Conservation (phyloP, 345 rosid genomes). For the Erucastrum elatum region DNA sequence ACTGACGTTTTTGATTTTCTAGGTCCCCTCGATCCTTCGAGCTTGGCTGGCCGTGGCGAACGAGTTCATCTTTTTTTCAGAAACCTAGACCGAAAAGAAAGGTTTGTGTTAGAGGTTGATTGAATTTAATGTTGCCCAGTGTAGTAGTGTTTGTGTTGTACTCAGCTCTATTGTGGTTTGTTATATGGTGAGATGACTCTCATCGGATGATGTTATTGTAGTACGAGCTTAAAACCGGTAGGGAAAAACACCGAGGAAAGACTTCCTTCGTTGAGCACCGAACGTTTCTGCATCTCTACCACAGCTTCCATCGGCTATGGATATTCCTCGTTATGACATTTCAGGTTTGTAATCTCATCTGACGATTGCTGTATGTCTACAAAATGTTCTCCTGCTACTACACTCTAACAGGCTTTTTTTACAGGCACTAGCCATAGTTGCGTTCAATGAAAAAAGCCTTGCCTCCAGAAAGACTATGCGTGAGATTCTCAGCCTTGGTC, state of each 20-base stretch:
- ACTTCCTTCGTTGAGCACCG: conserved; percentile 97
- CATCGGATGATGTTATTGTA: conserved; percentile 36
- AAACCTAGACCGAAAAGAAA: conserved; percentile 63
- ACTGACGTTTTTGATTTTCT: conserved; percentile 33
- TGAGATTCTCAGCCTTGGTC: conserved; percentile 87
- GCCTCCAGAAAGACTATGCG: conserved; percentile 54
- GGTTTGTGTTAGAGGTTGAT: conserved; percentile 37
- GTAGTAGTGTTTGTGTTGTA: conserved; percentile 6
- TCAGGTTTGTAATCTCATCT: conserved; percentile 59
- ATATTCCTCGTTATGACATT: conserved; percentile 94
- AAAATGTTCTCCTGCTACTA: conserved; percentile 10
- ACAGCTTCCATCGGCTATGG: conserved; percentile 97
- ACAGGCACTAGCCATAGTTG: conserved; percentile 85
- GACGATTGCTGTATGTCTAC: background rate
- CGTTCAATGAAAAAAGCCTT: conserved; percentile 60
- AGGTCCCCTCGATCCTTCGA: conserved; percentile 93
- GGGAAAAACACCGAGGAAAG: conserved; percentile 70
- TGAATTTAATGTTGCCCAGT: too few species aligned
- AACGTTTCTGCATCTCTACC: conserved; percentile 90
- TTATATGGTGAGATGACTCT: conserved; percentile 6
- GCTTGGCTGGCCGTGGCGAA: conserved; percentile 94
- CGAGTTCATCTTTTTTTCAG: conserved; percentile 60
- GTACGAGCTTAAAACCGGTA: conserved; percentile 65
- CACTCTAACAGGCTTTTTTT: conserved; percentile 13
- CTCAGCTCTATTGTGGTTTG: background rate